Base-by-base conservation (phyloP, 352 stramenopile genomes). In the Pythium aristosporum region DNA sequence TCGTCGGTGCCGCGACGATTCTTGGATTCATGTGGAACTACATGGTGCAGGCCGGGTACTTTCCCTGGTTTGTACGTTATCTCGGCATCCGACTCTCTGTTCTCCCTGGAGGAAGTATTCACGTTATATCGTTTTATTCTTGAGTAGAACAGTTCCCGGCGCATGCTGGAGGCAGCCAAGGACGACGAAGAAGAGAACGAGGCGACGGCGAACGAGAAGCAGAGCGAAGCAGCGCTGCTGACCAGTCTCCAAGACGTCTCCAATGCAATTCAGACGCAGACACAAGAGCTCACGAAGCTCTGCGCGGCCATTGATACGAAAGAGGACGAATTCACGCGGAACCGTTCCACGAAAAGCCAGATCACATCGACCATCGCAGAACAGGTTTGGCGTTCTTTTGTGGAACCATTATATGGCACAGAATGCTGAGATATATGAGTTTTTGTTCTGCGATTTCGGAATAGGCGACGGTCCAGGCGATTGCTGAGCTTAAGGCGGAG, bases 21-120 rank as follows among this genome's bases (percentile, higher is more conserved):
- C 63, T 94, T 5, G 77, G 76, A 4, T 87, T 91, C 50, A 48
- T 90, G 34, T 94, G 85, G 85, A 88, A 89, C 60, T 91, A 82
- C 48, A 76, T 80, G n/a, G 65, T 88, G 42, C 74, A 90, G 42
- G 85, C 74, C 10, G 81, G 79, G 10, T 91, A 86, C 64, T 73
- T 91, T 12, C 78, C 77, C 8, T 90, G 82, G 79, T 61, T 88
- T 59, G 81, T 88, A 76, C 23, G 75, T 73, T 49, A 25, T 42
- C 10, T 55, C 48, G 41, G 50, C 61, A 54, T 18, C 18, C 3
- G 16, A 42, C 25, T 51, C 6, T 49, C 39, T 5, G 36, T 28
- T 52, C 36, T 50, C 0, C 25, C 18, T 25, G 30, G 55, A 42
- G 34, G 11, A 8, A 39, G 23, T 28, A 43, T 46, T 47, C 18